Conservation (phyloP, 495 filamentous ascomycete species). For the Daldinia decipiens region DNA sequence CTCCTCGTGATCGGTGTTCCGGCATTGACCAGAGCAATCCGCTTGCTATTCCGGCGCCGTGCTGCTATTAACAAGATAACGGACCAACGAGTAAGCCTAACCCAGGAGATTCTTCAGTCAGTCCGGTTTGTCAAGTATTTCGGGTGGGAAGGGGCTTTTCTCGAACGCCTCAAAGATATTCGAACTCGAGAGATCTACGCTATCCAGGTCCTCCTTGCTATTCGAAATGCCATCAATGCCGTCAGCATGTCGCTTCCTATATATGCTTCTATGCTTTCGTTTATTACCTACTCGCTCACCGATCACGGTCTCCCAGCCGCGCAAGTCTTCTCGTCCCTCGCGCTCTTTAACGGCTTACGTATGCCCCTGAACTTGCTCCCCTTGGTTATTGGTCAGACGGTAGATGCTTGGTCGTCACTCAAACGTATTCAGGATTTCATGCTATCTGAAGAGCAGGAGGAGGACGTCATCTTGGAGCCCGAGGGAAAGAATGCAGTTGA, state of each 20-base stretch:
- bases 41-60: slow-evolving; percentile 73
- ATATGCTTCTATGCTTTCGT: slow-evolving; percentile 93
- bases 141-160: slow-evolving; percentile 90
- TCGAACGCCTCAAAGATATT: slow-evolving; percentile 76
- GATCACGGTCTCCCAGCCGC: slow-evolving; percentile 76
- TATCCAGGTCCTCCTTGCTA: slow-evolving; percentile 81
- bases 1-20: slow-evolving; percentile 82
- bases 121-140: slow-evolving; percentile 97
- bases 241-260: slow-evolving; percentile 79
- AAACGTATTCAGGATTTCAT: slow-evolving; percentile 88
- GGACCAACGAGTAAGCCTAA: slow-evolving; percentile 88
- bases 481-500: slow-evolving; percentile 74
- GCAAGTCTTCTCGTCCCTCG: slow-evolving; percentile 88
- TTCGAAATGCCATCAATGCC: slow-evolving; percentile 86
- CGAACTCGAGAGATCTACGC: slow-evolving; percentile 77
- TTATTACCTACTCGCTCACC: slow-evolving; percentile 89
- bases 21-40: slow-evolving; percentile 76
- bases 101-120: slow-evolving; percentile 89
- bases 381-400: slow-evolving; percentile 85
- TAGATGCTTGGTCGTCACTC: slow-evolving; percentile 87
- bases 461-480: slow-evolving; percentile 72
- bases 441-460: slow-evolving; percentile 82
- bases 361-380: slow-evolving; percentile 90
- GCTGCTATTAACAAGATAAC: slow-evolving; percentile 89
- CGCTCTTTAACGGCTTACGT: slow-evolving; percentile 89